Conservation (phyloP, 805 yeast species). For the Candida tammaniensis region DNA sequence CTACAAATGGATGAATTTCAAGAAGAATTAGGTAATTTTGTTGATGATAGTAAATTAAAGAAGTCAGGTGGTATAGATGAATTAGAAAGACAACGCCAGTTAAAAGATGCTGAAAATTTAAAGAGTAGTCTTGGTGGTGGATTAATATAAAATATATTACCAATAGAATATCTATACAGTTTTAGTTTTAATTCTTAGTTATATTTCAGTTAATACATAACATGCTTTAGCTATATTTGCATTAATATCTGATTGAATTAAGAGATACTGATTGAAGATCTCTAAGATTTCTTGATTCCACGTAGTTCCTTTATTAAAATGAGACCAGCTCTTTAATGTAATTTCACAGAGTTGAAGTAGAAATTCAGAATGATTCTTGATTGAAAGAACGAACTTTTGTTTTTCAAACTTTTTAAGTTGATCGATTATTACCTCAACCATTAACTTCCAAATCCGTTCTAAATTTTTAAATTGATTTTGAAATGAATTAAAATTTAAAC, state of each 20-base stretch:
- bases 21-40: slow-evolving; percentile 83
- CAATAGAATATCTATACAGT: no score
- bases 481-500: slow-evolving; percentile 14
- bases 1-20: slow-evolving; percentile 64
- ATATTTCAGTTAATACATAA: slow-evolving; percentile 5
- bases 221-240: slow-evolving; percentile 5
- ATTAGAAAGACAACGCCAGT: slow-evolving; percentile 63
- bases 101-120: slow-evolving; percentile 70
- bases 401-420: background rate
- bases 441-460: slow-evolving; percentile 7
- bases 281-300: slow-evolving; percentile 6
- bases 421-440: background rate
- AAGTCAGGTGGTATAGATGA: slow-evolving; percentile 90
- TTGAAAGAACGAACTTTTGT: slow-evolving; percentile 5
- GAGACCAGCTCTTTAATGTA: slow-evolving; percentile 9
- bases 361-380: slow-evolving; percentile 6
- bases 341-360: slow-evolving; percentile 5
- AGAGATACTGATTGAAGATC: slow-evolving; percentile 1
- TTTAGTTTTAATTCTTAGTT: no score
- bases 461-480: slow-evolving; percentile 15
- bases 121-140: slow-evolving; percentile 24
- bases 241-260: background rate
- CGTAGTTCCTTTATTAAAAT: slow-evolving; percentile 3
- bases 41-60: slow-evolving; percentile 70
- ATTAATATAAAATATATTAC: background rate